A percentile compares a stretch with the other conserved stretches of the same genome.
Evolutionary conservation across 306 rosid species (phyloP).

Genomic region (Glycyrrhiza uralensis): DNA sequence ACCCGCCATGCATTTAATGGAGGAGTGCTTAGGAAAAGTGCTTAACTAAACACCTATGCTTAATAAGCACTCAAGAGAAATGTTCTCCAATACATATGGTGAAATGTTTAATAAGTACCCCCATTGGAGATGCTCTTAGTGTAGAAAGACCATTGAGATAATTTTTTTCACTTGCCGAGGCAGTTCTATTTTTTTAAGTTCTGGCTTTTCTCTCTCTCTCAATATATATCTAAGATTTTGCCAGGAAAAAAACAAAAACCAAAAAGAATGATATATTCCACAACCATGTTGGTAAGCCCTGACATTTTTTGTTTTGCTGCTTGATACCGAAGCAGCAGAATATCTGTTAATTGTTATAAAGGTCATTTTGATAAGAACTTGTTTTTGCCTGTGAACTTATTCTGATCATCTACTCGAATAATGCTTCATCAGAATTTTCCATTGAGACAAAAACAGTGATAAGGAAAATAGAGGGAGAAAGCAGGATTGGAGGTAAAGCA

Average conservation of each 20-base stretch:
- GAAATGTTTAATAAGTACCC: no score
- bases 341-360: background rate
- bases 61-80: no score
- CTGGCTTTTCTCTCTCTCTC: background rate
- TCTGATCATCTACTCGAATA: background rate
- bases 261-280: background rate
- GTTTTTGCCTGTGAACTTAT: background rate
- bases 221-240: background rate
- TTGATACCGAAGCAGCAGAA: background rate
- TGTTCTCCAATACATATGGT: no score
- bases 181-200: background rate
- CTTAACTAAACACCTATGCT: no score
- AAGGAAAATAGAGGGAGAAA: background rate
- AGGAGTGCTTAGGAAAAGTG: no score
- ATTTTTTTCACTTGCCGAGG: background rate
- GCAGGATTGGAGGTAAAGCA: background rate
- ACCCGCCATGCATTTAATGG: no score
- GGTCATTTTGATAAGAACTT: constrained; percentile 4
- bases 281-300: background rate
- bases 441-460: background rate
- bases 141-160: background rate
- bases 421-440: background rate
- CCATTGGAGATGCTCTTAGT: no score
- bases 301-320: background rate
- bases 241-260: background rate